phyloP scores from a whole-genome alignment of 2,329 filamentous ascomycete species.

The Gyromitra esculenta region DNA sequence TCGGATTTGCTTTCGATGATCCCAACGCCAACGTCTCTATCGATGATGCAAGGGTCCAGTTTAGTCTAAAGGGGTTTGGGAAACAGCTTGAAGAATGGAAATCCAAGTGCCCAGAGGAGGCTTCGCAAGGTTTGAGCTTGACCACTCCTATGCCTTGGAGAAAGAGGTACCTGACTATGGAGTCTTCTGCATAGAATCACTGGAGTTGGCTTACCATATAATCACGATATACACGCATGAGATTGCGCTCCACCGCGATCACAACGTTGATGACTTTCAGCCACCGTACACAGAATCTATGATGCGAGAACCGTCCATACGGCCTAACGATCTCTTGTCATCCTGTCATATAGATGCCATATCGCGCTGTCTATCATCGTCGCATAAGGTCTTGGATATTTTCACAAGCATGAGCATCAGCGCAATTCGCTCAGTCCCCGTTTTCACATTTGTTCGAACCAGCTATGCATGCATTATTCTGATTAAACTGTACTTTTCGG shows the following conservation, averaged over 20 bases:
- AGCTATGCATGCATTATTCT: conserved; percentile 69
- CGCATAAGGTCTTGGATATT: conserved; percentile 73
- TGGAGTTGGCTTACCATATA: conserved; percentile 72
- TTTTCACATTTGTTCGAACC: conserved; percentile 66
- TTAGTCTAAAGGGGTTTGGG: conserved; percentile 67
- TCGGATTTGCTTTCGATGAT: conserved; percentile 69
- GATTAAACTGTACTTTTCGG: conserved; percentile 70
- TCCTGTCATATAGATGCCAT: conserved; percentile 73
- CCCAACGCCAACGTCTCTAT: conserved; percentile 65
- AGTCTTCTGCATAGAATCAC: conserved; percentile 65
- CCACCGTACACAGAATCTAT: conserved; percentile 56
- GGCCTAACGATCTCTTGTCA: conserved; percentile 60
- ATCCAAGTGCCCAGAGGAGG: conserved; percentile 61
- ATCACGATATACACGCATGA: conserved; percentile 80
- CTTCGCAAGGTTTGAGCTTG: conserved; percentile 51
- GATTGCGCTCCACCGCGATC: conserved; percentile 74
- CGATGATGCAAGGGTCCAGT: conserved; percentile 67
- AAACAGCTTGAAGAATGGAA: conserved; percentile 66
- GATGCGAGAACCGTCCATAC: conserved; percentile 61
- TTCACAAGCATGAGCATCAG: conserved; percentile 71
- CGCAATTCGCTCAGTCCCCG: conserved; percentile 68
- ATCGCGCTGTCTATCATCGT: conserved; percentile 72
- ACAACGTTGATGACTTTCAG: conserved; percentile 66
- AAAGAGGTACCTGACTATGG: conserved; percentile 58
- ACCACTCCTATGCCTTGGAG: background rate